Evolutionary conservation across 1,139 yeast species (phyloP).

Genomic region (Scheffersomyces segobiensis): DNA sequence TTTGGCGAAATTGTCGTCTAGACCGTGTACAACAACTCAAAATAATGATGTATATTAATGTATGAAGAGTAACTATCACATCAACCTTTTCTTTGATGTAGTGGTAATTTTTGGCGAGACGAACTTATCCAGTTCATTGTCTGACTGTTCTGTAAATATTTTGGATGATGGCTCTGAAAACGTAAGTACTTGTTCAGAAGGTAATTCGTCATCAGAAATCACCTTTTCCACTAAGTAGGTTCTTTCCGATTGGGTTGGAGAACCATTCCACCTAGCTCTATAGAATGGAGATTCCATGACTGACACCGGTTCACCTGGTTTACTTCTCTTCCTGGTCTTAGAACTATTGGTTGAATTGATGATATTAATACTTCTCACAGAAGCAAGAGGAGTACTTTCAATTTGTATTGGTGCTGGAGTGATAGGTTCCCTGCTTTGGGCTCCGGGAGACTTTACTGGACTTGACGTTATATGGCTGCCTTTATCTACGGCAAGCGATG

Average conservation of each 20-base stretch:
- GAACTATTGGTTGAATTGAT: neutral
- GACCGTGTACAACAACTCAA: neutral
- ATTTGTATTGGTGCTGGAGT: conserved; percentile 1
- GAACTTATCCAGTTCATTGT: neutral
- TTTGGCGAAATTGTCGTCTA: conserved; percentile 58
- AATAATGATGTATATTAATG: neutral
- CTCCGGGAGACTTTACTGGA: neutral
- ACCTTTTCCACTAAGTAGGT: neutral
- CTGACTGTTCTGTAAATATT: neutral
- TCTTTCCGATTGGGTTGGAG: conserved; percentile 14
- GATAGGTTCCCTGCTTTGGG: neutral
- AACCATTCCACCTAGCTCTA: conserved; percentile 21
- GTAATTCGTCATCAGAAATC: neutral
- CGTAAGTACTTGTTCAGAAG: neutral
- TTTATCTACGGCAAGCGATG: neutral
- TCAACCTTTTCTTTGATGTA: neutral
- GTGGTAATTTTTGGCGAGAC: neutral
- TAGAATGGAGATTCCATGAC: conserved; percentile 34
- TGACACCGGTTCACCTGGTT: conserved; percentile 40
- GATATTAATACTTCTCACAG: neutral
- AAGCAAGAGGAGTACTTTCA: conserved; percentile 3
- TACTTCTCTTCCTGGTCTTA: conserved; percentile 10
- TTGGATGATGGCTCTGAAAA: neutral
- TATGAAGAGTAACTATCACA: neutral
- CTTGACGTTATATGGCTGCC: neutral